Base-by-base conservation (phyloP, 169 alveolate genomes). In the Plasmodium coatneyi region DNA sequence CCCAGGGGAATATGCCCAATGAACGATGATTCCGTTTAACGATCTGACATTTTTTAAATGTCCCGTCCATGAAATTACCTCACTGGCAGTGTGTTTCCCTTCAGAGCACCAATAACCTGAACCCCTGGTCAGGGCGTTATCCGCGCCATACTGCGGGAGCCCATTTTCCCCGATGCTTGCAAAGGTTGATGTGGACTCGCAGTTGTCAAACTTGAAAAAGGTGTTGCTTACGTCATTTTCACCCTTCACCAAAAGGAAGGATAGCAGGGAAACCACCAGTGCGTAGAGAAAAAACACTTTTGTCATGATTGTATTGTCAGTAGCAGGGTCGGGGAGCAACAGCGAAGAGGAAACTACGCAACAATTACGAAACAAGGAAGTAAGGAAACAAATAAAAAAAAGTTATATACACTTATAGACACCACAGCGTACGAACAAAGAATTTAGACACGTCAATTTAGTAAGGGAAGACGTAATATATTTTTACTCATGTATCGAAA, bases 21-120 rank as follows among this genome's bases (percentile, higher is more conserved):
- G 92, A 41, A 82, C 70, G 70, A 76, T 92, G 70, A 83, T 70
- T 10, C 95, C 95, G 74, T 92, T 95, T 60, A 66, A 92, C 22
- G 93, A 96, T 95, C 92, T 92, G 34, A 71, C 94, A 84, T 71
- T 92, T 95, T 82, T 95, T 91, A 66, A 96, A 92, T 66, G 95
- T 71, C 86, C 94, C 96, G 28, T 95, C 95, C 97, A 96, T 16
- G 95, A 72, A 49, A 96, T 93, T 16, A 84, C 92, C 32, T 91
- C 84, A 82, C 94, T 96, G 49, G 92, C 84, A 92, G 84, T 80
- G 86, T 95, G 84, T 90, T 96, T 95, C 34, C 95, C 96, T 71
- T 96, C 97, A 34, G 96, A 94, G 78, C 97, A 95, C 97, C 97
- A 96, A 71, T 96, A 96, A 32, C 97, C 97, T 46, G 96, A 95